phyloP scores from a whole-genome alignment of 148 eudicot genomes.

The Chenopodium quinoa region DNA sequence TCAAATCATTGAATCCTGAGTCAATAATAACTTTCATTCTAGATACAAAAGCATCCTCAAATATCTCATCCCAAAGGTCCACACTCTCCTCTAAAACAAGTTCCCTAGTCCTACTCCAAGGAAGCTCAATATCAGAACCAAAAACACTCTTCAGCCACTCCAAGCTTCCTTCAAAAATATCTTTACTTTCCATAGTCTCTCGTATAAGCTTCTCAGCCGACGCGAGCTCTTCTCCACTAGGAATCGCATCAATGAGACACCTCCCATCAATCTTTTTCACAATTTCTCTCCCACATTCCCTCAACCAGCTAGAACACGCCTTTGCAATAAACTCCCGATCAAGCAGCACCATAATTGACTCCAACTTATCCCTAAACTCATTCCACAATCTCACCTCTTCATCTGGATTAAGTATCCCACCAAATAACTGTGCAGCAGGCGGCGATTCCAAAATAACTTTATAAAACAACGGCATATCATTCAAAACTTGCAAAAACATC shows the following conservation, averaged over 20 bases:
- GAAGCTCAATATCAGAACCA: slow-evolving; percentile 95
- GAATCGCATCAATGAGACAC: slow-evolving; percentile 73
- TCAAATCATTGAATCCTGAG: slow-evolving; percentile 50
- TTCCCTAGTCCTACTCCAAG: slow-evolving; percentile 92
- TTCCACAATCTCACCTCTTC: slow-evolving; percentile 92
- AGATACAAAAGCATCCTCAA: slow-evolving; percentile 80
- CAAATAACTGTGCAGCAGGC: slow-evolving; percentile 94
- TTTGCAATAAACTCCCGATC: slow-evolving; percentile 66
- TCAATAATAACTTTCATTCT: slow-evolving; percentile 82
- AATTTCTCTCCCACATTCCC: slow-evolving; percentile 81
- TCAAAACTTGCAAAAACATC: slow-evolving; percentile 84
- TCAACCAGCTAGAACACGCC: slow-evolving; percentile 82
- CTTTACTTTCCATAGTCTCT: slow-evolving; percentile 86
- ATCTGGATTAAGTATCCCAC: slow-evolving; percentile 83
- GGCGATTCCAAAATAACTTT: slow-evolving; percentile 78
- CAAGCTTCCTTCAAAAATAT: slow-evolving; percentile 86
- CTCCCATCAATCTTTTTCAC: slow-evolving; percentile 64
- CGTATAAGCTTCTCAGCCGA: slow-evolving; percentile 80
- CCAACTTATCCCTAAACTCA: slow-evolving; percentile 72
- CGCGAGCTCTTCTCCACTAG: slow-evolving; percentile 73
- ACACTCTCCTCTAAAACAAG: slow-evolving; percentile 86
- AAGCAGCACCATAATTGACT: slow-evolving; percentile 61
- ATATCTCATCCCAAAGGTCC: slow-evolving; percentile 95
- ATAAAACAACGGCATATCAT: slow-evolving; percentile 88
- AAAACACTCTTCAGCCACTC: slow-evolving; percentile 92